phyloP scores from a whole-genome alignment of 805 yeast species.

The Hanseniaspora guilliermondii region DNA sequence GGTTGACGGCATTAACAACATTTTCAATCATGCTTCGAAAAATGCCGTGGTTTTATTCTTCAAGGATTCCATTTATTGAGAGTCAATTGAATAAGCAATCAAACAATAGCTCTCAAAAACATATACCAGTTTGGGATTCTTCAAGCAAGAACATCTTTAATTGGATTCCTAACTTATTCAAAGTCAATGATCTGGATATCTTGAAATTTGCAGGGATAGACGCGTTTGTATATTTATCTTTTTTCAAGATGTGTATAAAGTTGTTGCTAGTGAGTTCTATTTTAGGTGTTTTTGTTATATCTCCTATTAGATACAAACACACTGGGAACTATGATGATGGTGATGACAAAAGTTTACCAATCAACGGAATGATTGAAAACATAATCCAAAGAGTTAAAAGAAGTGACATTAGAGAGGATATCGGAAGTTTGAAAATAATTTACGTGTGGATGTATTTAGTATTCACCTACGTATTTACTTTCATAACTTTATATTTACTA shows the following conservation, averaged over 20 bases:
- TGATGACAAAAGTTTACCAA: constrained; percentile 25
- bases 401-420: constrained; percentile 30
- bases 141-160: constrained; percentile 39
- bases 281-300: constrained; percentile 60
- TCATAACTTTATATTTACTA: constrained; percentile 46
- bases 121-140: constrained; percentile 3
- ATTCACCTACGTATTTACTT: constrained; percentile 77
- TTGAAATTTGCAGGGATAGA: constrained; percentile 86
- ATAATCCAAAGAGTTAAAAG: constrained; percentile 19
- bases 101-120: neutral
- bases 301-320: constrained; percentile 72
- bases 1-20: constrained; percentile 50
- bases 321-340: constrained; percentile 69
- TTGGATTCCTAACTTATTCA: constrained; percentile 62
- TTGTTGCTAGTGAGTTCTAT: constrained; percentile 51
- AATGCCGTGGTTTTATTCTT: constrained; percentile 76
- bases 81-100: constrained; percentile 15
- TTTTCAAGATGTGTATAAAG: constrained; percentile 78
- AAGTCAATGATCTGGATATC: constrained; percentile 60
- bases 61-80: constrained; percentile 35
- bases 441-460: constrained; percentile 75
- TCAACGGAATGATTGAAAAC: neutral
- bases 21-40: constrained; percentile 61
- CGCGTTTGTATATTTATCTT: constrained; percentile 82
- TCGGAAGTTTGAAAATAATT: constrained; percentile 27